Base-by-base conservation (phyloP, 2,329 filamentous ascomycete species). In the Ophiostoma sp. region DNA sequence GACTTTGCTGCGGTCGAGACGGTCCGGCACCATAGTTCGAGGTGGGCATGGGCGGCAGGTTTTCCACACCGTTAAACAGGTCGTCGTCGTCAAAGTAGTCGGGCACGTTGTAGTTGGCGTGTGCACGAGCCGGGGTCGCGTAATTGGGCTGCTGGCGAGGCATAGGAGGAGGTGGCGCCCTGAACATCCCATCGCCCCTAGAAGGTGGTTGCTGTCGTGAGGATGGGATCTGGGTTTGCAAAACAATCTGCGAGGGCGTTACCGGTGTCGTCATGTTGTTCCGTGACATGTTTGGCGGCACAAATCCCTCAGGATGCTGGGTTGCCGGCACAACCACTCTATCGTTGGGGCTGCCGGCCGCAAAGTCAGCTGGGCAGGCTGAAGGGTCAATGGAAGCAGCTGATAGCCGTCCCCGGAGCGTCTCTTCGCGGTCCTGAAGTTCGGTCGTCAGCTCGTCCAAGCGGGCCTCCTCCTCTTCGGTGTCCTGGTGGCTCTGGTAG, bases 401-500 rank as follows among this genome's bases (percentile, higher is more conserved):
- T 2, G 82, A 74, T 0, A 89, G 80, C 19, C 80, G 79, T 59
- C 78, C 78, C 33, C 84, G 79, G 25, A 89, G 79, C 0, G 77
- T 76, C 28, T 80, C 78, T 75, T 87, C 86, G 74, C 83, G 83
- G 50, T 80, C 77, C 73, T 84, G 82, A 17, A 89, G 80, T 70
- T 83, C 78, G 68, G 82, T 82, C 12, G 83, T 83, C 50, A 89
- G 77, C 48, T 85, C 81, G 73, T 88, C 86, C 9, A 89, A 79
- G 55, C 81, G 83, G 45, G 79, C 77, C 76, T 89, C 87, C 28
- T 87, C 85, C 11, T 85, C 84, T 2, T 86, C 84, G 0, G 85
- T 89, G 66, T 89, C 84, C 17, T 85, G 78, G 31, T 84, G 84
- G 11, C 87, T 83, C 17, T 83, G 83, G 74, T 88, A 90, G 0